Base-by-base conservation (phyloP, 306 rosid genomes). In the Acacia melanoxylon region DNA sequence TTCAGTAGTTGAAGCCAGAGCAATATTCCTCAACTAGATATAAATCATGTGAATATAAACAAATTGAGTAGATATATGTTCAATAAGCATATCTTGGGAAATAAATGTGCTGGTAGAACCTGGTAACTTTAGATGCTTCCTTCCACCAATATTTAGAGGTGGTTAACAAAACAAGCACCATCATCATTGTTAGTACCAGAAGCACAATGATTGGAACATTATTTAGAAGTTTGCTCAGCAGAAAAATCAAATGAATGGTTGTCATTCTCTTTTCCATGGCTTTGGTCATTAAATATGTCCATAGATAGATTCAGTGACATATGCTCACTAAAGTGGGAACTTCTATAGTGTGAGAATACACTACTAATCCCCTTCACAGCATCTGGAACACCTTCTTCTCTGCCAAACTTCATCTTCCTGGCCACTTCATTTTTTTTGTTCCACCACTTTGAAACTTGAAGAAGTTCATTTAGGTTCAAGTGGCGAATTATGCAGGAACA, bases 241-340 rank as follows among this genome's bases (percentile, higher is more conserved):
- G 79, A 85, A 31, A 83, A 83, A 77, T 80, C 89, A 80, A 31
- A 78, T 54, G 77, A 70, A 78, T 62, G 70, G 45, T 31, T 68
- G 58, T 85, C 93, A 86, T 86, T 95, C 85, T 89, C 88, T 80
- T 82, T 87, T 65, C 49, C 76, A 51, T 16, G 49, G 62, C 80
- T 75, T 80, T 73, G 81, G 86, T 81, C 85, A 80, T 67, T 76
- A 81, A 59, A 69, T 33, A 81, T 76, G 49, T 79, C 86, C 86
- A 80, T 75, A 8, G 72, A 80, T 74, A 71, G 76, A 76, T 73
- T 79, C 77, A 72, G 82, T 81, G 80, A 75, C 59, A 78, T 49
- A 78, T 77, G 78, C 66, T 83, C 84, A 65, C 83, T 91, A 81
- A 78, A 67, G 82, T 27, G 76, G 72, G 70, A 88, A 67, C 77